Conservation (phyloP, 176 grass and related monocot genomes). For the Musa beccarii region DNA sequence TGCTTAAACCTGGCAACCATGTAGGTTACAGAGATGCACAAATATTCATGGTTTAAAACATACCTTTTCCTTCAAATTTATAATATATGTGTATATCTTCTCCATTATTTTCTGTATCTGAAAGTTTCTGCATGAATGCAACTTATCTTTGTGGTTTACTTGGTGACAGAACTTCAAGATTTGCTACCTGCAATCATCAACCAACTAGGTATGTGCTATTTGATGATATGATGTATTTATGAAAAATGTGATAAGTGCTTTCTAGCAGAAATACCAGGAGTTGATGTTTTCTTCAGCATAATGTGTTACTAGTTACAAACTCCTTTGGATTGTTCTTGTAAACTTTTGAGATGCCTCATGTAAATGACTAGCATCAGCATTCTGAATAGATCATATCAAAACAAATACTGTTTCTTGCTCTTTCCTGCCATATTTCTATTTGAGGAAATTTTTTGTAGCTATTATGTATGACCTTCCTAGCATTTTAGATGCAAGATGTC, state of each 20-base stretch:
- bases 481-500: not conserved
- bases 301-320: not conserved
- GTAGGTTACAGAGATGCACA: not conserved
- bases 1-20: not conserved
- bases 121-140: not conserved
- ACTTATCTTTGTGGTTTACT: slow-evolving; percentile 10
- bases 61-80: not conserved
- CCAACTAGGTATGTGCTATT: slow-evolving; percentile 61
- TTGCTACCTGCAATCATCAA: slow-evolving; percentile 89
- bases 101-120: not conserved
- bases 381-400: not conserved
- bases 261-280: not conserved
- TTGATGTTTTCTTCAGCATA: not conserved
- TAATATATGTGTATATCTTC: not conserved
- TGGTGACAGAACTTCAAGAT: slow-evolving; percentile 78
- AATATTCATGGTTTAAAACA: not conserved
- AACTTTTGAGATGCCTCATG: not conserved
- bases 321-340: not conserved
- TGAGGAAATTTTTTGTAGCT: not conserved
- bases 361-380: not conserved
- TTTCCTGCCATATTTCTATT: not conserved
- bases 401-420: not conserved
- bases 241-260: too few species aligned
- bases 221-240: not conserved
- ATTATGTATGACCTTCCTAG: too few species aligned